Evolutionary conservation across 768 basidiomycete species (phyloP).

Genomic region (Leccinum pellstonianum): DNA sequence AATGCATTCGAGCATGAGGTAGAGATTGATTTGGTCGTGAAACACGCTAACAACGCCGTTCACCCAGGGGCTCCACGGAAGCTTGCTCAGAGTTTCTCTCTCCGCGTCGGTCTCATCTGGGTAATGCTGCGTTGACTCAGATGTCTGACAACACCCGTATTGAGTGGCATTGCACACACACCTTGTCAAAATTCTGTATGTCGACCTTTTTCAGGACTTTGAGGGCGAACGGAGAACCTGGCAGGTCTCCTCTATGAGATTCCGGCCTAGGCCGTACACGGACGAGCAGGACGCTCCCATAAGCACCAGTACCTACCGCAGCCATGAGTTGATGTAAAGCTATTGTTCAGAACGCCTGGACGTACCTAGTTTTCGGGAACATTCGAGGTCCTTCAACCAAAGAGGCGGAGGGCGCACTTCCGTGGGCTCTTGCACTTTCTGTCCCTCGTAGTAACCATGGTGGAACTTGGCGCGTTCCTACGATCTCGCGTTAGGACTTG

Average conservation of each 20-base stretch:
- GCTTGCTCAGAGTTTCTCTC: slow-evolving; percentile 36
- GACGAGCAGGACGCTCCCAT: slow-evolving; percentile 44
- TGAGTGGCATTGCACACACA: slow-evolving; percentile 10
- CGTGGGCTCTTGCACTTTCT: slow-evolving; percentile 25
- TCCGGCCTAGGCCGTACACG: slow-evolving; percentile 31
- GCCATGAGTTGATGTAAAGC: slow-evolving; percentile 2
- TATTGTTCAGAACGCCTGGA: neutral
- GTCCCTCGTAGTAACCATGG: slow-evolving; percentile 12
- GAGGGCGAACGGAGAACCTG: slow-evolving; percentile 44
- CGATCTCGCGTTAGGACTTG: slow-evolving; percentile 1
- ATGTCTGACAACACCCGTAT: slow-evolving; percentile 1
- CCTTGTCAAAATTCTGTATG: slow-evolving; percentile 33
- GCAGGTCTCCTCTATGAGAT: slow-evolving; percentile 33
- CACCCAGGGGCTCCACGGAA: slow-evolving; percentile 58
- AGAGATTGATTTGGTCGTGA: slow-evolving; percentile 47
- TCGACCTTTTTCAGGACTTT: slow-evolving; percentile 41
- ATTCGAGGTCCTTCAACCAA: slow-evolving; percentile 41
- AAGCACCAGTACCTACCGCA: slow-evolving; percentile 40
- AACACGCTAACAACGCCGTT: slow-evolving; percentile 46
- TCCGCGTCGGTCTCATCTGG: slow-evolving; percentile 40
- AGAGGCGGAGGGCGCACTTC: slow-evolving; percentile 40
- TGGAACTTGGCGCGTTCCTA: slow-evolving; percentile 20
- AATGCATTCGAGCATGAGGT: slow-evolving; percentile 51
- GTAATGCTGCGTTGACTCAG: slow-evolving; percentile 18
- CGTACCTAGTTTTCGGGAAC: slow-evolving; percentile 41